These are phyloP conservation scores for Volvox africanus DNA, from an alignment of 139 green algal species.

Conservation along the genomic window DNA sequence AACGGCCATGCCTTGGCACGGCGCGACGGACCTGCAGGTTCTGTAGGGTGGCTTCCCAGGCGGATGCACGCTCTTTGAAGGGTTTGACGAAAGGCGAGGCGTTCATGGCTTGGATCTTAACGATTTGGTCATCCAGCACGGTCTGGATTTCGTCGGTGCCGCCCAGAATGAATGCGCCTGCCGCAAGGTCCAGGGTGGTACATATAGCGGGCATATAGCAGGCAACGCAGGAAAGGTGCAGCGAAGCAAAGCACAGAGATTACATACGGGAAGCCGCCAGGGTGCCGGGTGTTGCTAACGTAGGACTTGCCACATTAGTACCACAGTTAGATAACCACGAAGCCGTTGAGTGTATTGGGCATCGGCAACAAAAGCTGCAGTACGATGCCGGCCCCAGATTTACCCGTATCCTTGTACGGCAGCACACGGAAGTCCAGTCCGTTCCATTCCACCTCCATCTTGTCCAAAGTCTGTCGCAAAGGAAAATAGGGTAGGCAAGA, in stretches of 20 bases:
- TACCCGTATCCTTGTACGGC: constrained; percentile 85
- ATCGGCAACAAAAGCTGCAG: too few species aligned
- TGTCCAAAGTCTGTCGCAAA: constrained; percentile 73
- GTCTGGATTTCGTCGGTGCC: constrained; percentile 88
- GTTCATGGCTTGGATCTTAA: constrained; percentile 84
- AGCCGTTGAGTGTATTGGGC: too few species aligned
- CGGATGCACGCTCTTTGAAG: constrained; percentile 70
- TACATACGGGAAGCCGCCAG: too few species aligned
- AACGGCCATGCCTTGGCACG: too few species aligned
- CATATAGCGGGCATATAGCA: background rate
- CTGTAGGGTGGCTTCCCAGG: constrained; percentile 58
- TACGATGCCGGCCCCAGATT: background rate
- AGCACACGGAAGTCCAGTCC: constrained; percentile 80
- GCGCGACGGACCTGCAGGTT: constrained; percentile 48
- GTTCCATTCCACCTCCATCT: constrained; percentile 89
- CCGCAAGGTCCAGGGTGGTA: background rate
- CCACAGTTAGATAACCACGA: too few species aligned
- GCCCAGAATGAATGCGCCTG: constrained; percentile 86
- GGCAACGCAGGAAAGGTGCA: background rate
- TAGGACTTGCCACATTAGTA: too few species aligned
- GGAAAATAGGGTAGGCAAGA: constrained; percentile 54
- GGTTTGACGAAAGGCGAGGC: constrained; percentile 87
- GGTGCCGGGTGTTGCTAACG: too few species aligned
- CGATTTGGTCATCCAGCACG: constrained; percentile 83
- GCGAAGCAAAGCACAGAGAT: too few species aligned